Base-by-base conservation (phyloP, 1,139 yeast genomes). In the Ogataea hybrid region DNA sequence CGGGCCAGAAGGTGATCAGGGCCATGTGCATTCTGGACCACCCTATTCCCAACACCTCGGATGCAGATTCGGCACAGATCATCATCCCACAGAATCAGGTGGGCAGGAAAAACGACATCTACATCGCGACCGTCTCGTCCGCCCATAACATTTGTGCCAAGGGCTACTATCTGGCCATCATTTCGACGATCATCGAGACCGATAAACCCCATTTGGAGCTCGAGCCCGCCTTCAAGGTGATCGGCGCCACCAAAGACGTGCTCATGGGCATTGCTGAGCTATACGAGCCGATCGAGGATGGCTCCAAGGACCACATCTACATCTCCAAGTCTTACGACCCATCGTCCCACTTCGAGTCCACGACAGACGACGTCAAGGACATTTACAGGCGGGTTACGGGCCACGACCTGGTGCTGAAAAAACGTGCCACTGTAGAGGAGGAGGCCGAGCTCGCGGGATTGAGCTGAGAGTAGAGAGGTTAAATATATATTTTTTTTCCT, bases 51-150 rank as follows among this genome's bases (percentile, higher is more conserved):
- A 79, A 79, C 61, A 89, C 96, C 17, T 73, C 75, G 52, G 86
- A 86, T 57, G 80, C 85, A 47, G 97, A 89, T 64, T 89, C 97
- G 5, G 77, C 88, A 42, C 99, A 92, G 69, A 82, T 92, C 56
- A 87, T 92, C 62, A 88, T 92, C 50, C 97, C 98, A 20, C 98
- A 94, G 67, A 89, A 89, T 67, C 98, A 94, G 67, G 88, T 89
- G 43, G 84, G 81, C 50, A 82, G 99, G 59, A 86, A 88, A 68
- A 86, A 89, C 63, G 98, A 92, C 64, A 92, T 92, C 52, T 92
- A 94, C 67, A 79, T 94, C 57, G 97, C 98, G 2, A 84, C 87
- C 32, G 77, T 94, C 44, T 89, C 97, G 4, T 80, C 86, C 48
- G 84, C 88, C 33, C 98, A 94, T 67, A 85, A 88, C 61, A 97